Evolutionary conservation across 2,329 filamentous ascomycete genomes (phyloP), one percentile per base, ranked within the genome.

Genomic region (Raffaelea ambrosiae): DNA sequence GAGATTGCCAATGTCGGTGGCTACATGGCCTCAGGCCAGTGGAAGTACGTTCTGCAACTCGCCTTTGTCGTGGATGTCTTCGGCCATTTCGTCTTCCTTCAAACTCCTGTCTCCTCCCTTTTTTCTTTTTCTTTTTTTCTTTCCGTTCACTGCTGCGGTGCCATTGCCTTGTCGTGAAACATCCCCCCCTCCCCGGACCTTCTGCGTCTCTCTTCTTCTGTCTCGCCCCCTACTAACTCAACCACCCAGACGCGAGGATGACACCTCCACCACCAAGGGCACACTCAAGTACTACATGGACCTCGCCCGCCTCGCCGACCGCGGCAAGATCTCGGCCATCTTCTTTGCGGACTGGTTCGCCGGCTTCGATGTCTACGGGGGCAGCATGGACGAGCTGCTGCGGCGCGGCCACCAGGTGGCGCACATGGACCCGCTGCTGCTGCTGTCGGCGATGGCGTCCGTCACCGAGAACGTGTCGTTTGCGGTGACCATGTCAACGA

Each of bases 401-500:
- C 10, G 7, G 20, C 23, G 35, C 16, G 44, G 33, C 13, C 20
- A 23, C 21, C 44, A 46, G 21, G 44, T 46, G 14, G 44, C 44
- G 9, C 35, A 38, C 21, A 16, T 46, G 7, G 35, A 46, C 23
- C 44, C 44, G 5, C 26, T 38, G 22, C 22, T 46, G 16, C 11
- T 40, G 2, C 21, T 51, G 3, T 36, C 46, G 14, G 49, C 49
- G 33, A 51, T 51, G 49, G 49, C 49, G 2, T 39, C 47, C 16
- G 49, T 48, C n/a, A 51, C 49, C 2, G 36, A 51, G 38, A 46
- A 46, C 41, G 13, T 51, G 16, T 29, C 21, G 11, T 51, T 51
- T 21, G 49, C 19, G 16, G 39, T 51, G 7, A 51, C 49, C 16
- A 26, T 33, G 10, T 29, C 19, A 7, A 51, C 49, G 3, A 42